These are phyloP conservation scores for Silene conica DNA, from an alignment of 148 eudicot genomes.

Conservation along the genomic window DNA sequence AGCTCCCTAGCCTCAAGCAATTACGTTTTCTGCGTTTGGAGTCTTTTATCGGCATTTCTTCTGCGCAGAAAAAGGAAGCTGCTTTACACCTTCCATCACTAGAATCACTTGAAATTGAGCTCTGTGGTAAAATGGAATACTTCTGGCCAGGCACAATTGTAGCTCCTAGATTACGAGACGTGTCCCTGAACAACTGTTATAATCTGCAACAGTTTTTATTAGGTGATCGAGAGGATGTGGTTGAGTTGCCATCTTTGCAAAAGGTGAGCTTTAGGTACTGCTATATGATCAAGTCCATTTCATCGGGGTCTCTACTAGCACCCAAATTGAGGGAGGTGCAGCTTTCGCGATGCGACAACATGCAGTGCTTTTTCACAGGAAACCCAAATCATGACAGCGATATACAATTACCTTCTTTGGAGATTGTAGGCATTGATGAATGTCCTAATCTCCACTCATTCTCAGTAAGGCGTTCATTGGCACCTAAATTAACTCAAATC, in stretches of 20 bases:
- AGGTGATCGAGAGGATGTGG: too few relatives aligned
- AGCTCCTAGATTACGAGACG: neutral
- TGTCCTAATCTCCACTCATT: neutral
- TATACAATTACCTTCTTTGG: neutral
- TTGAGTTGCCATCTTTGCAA: too few relatives aligned
- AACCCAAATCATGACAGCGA: neutral
- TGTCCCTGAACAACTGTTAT: too few relatives aligned
- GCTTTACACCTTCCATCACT: neutral
- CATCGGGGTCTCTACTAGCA: too few relatives aligned
- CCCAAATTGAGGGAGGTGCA: neutral
- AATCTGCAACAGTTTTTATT: too few relatives aligned
- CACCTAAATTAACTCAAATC: neutral
- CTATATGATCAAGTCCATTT: too few relatives aligned
- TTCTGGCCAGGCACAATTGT: neutral
- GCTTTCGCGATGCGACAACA: neutral
- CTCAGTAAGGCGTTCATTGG: neutral
- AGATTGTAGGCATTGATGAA: neutral
- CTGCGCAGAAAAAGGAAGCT: neutral
- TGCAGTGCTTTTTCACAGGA: neutral
- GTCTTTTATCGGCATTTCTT: neutral
- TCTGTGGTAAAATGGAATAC: neutral
- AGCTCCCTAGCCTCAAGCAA: neutral
- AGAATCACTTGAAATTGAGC: neutral
- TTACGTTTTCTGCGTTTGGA: neutral
- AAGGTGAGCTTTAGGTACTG: too few relatives aligned